phyloP scores from a whole-genome alignment of 1,284 basidiomycete genomes.

The Takashimella koratensis region DNA sequence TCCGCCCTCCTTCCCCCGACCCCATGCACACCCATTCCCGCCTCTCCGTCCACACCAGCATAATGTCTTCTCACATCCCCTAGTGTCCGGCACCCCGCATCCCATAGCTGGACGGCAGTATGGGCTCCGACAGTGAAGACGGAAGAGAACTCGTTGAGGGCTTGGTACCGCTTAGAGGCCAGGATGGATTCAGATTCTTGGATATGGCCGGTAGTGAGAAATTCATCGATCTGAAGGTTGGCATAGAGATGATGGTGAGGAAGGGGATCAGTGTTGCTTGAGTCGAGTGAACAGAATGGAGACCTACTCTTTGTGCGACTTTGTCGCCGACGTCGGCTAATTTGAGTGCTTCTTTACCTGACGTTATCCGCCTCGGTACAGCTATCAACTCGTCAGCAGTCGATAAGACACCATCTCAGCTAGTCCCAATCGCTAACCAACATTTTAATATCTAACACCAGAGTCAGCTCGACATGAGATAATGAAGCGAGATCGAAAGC shows the following conservation, averaged over 20 bases:
- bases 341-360: conserved; percentile 41
- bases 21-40: conserved; percentile 22
- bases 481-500: background rate
- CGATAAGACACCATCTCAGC: too few relatives aligned
- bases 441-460: conserved; percentile 37
- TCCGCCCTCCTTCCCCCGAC: conserved; percentile 25
- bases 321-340: conserved; percentile 45
- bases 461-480: background rate
- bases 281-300: too few relatives aligned
- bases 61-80: conserved; percentile 40
- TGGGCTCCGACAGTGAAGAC: conserved; percentile 44
- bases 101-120: conserved; percentile 42
- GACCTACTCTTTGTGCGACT: conserved; percentile 41
- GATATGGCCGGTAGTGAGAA: conserved; percentile 35
- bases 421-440: conserved; percentile 9
- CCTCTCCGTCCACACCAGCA: conserved; percentile 12
- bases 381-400: conserved; percentile 18
- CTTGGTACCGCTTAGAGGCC: conserved; percentile 29
- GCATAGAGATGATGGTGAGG: too few relatives aligned
- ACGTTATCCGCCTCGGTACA: conserved; percentile 39
- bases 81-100: conserved; percentile 38
- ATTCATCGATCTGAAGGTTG: conserved; percentile 44
- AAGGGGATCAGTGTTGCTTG: too few relatives aligned
- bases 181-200: conserved; percentile 38
- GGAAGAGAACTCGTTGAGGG: conserved; percentile 36